A percentile compares a stretch with the other conserved stretches of the same genome.
Evolutionary conservation across 768 basidiomycete species (phyloP).

Genomic region (Mycena rebaudengoi): DNA sequence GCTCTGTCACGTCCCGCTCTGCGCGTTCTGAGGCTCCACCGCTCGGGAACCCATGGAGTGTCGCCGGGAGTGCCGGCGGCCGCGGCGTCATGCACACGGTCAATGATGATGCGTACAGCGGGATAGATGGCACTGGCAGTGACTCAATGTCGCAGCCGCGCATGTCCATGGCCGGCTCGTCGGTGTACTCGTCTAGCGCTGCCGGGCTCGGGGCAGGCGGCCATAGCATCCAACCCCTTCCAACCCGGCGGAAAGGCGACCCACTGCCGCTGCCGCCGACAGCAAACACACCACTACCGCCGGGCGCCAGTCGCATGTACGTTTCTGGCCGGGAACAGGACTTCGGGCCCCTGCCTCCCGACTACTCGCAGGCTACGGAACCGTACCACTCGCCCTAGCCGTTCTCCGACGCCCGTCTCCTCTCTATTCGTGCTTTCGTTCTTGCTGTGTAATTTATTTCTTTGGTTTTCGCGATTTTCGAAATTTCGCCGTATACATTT

Average conservation of each 20-base stretch:
- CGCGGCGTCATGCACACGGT: slow-evolving; percentile 9
- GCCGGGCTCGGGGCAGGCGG: slow-evolving; percentile 21
- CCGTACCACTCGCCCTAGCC: background rate
- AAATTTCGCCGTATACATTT: no score
- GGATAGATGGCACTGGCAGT: background rate
- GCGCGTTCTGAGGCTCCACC: no score
- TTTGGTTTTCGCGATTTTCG: background rate
- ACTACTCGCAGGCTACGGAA: slow-evolving; percentile 24
- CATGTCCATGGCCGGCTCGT: slow-evolving; percentile 5
- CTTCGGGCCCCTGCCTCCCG: slow-evolving; percentile 22
- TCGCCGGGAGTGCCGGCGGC: background rate
- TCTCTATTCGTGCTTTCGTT: background rate
- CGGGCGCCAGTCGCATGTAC: slow-evolving; percentile 19
- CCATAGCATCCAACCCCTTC: no score
- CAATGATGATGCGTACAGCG: slow-evolving; percentile 6
- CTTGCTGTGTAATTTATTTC: background rate
- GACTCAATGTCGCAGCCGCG: slow-evolving; percentile 1
- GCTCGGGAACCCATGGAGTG: background rate
- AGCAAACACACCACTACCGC: slow-evolving; percentile 16
- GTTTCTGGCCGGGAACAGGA: slow-evolving; percentile 27
- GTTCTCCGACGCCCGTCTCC: no score
- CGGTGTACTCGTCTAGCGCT: slow-evolving; percentile 15
- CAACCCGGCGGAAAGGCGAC: slow-evolving; percentile 7
- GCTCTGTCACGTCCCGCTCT: background rate
- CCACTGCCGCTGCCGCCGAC: slow-evolving; percentile 20